Percentiles rank a stretch among this genome's conserved stretches.
Evolutionary conservation across 2,329 filamentous ascomycete species (phyloP).

Genomic region (Colletotrichum magnum): DNA sequence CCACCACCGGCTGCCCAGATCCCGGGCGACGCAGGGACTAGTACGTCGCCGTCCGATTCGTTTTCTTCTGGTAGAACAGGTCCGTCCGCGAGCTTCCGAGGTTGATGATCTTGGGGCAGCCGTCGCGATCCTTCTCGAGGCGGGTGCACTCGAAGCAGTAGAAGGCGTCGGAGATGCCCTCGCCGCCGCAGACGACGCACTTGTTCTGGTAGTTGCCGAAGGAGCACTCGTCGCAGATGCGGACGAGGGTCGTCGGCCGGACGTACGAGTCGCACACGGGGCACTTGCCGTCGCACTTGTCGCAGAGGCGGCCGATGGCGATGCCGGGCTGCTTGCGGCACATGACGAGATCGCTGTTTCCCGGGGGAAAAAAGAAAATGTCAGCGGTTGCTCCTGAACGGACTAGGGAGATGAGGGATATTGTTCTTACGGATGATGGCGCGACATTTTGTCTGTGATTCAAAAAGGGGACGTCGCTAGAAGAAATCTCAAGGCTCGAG

Average conservation of each 20-base stretch:
- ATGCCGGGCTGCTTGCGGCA: conserved; percentile 99
- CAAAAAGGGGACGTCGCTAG: conserved; percentile 8
- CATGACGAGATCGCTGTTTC: conserved; percentile 94
- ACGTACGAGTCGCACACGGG: conserved; percentile 99
- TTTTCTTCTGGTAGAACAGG: conserved; percentile 79
- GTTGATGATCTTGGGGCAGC: conserved; percentile 99
- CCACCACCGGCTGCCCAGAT: conserved; percentile 52
- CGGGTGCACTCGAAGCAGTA: conserved; percentile 99
- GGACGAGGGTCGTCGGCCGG: conserved; percentile 94
- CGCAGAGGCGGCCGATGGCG: conserved; percentile 97
- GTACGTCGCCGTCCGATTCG: conserved; percentile 71
- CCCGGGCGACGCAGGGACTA: conserved; percentile 65
- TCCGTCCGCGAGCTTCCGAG: conserved; percentile 95
- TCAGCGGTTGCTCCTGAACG: conserved; percentile 45
- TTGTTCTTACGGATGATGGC: conserved; percentile 86
- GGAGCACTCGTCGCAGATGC: conserved; percentile 99
- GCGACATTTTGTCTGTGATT: conserved; percentile 77
- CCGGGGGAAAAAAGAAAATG: too few species aligned
- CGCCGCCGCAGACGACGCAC: conserved; percentile 97
- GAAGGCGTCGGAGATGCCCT: conserved; percentile 98
- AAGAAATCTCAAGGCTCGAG: conserved; percentile 18
- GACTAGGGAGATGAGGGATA: conserved; percentile 28
- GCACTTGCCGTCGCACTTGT: conserved; percentile 99
- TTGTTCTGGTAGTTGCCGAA: conserved; percentile 99
- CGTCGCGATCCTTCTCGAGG: conserved; percentile 95